A percentile compares a stretch with the other conserved stretches of the same genome.
Evolutionary conservation across 2,329 filamentous ascomycete genomes (phyloP).

Genomic region (Anthostomella pinea): DNA sequence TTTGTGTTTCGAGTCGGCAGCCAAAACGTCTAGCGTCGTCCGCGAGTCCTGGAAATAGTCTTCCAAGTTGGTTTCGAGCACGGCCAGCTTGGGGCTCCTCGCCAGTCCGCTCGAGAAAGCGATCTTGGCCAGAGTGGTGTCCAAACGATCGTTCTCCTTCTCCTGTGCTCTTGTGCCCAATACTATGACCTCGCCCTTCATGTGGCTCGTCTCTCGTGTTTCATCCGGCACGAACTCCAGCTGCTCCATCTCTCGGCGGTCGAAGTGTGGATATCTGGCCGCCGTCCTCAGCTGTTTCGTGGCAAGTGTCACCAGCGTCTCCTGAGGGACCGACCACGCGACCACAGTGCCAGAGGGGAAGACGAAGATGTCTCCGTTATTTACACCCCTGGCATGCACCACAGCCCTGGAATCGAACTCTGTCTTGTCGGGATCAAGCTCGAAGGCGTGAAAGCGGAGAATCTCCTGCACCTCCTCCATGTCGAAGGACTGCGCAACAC

Average conservation of each 20-base stretch:
- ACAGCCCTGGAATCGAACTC: constrained; percentile 61
- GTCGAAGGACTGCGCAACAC: constrained; percentile 61
- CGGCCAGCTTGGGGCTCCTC: constrained; percentile 87
- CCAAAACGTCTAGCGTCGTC: constrained; percentile 72
- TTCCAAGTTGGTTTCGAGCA: constrained; percentile 78
- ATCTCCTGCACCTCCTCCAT: constrained; percentile 60
- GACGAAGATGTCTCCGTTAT: constrained; percentile 85
- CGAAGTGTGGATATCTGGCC: constrained; percentile 68
- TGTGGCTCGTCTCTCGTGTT: constrained; percentile 67
- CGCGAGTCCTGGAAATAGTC: constrained; percentile 86
- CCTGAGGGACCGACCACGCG: constrained; percentile 81
- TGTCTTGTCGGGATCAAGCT: constrained; percentile 59
- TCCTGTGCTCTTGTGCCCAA: constrained; percentile 69
- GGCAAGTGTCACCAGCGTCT: constrained; percentile 66
- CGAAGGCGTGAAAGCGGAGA: constrained; percentile 56
- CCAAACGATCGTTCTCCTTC: constrained; percentile 40
- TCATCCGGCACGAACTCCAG: constrained; percentile 81
- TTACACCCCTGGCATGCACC: constrained; percentile 58
- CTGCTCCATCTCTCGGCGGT: constrained; percentile 79
- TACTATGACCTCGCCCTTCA: constrained; percentile 85
- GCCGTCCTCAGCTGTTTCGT: constrained; percentile 72
- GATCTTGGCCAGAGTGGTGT: constrained; percentile 81
- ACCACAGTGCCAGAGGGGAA: constrained; percentile 95
- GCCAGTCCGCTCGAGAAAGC: constrained; percentile 95
- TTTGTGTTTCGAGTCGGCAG: constrained; percentile 55